Evolutionary conservation across 2,329 filamentous ascomycete species (phyloP).

Genomic region (Talaromyces sp.): DNA sequence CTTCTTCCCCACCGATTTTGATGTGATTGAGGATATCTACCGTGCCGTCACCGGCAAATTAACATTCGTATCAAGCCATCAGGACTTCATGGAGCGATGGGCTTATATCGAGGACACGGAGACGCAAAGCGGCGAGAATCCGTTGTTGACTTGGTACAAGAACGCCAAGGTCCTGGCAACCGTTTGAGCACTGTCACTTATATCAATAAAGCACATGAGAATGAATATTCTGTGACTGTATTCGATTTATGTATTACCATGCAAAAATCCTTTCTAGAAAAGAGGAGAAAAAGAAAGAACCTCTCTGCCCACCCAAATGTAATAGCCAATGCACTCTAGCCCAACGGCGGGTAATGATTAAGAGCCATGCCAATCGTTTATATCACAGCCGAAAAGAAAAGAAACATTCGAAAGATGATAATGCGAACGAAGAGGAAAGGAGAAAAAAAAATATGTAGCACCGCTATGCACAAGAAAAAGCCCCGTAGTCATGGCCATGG

Average conservation of each 20-base stretch:
- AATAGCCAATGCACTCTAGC: not conserved
- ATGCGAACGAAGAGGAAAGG: not conserved
- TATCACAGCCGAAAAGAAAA: not conserved
- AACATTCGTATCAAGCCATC: conserved; percentile 77
- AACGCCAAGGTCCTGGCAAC: conserved; percentile 93
- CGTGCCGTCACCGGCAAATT: conserved; percentile 87
- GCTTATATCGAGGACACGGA: conserved; percentile 84
- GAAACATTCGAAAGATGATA: not conserved
- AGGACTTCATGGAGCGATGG: conserved; percentile 86
- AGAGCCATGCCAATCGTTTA: not conserved
- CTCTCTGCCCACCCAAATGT: not conserved
- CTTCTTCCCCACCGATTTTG: conserved; percentile 94
- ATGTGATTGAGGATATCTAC: conserved; percentile 85
- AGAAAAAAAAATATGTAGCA: not conserved
- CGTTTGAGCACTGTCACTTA: conserved; percentile 49
- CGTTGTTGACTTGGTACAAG: conserved; percentile 85
- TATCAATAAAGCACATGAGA: too few species aligned
- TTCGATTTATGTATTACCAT: not conserved
- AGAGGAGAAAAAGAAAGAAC: not conserved
- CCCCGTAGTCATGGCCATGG: not conserved
- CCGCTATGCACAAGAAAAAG: conserved; percentile 2
- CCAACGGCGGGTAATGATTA: not conserved
- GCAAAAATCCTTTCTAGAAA: not conserved
- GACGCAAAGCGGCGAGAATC: conserved; percentile 88
- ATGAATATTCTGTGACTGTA: not conserved